phyloP scores from a whole-genome alignment of 768 basidiomycete genomes.

The Pleurotus tuoliensis region DNA sequence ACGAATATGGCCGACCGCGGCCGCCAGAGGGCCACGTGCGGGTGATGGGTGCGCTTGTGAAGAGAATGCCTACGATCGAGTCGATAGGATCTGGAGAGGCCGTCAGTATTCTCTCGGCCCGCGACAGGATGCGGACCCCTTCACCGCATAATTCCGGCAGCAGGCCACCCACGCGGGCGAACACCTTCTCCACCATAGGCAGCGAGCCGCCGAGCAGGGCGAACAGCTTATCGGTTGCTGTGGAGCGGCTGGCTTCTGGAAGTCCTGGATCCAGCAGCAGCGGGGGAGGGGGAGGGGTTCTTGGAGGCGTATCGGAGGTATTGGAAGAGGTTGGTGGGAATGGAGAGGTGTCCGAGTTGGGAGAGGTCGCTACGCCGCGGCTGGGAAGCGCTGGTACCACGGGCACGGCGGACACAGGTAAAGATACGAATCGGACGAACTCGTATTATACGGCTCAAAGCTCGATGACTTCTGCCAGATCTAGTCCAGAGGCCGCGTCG shows the following conservation, averaged over 20 bases:
- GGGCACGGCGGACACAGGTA: neutral
- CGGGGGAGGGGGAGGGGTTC: neutral
- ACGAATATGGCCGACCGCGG: conserved; percentile 17
- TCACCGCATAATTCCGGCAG: conserved; percentile 21
- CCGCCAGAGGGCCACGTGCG: conserved; percentile 49
- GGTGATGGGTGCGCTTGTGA: conserved; percentile 59
- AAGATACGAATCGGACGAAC: neutral
- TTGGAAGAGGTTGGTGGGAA: neutral
- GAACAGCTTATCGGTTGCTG: conserved; percentile 28
- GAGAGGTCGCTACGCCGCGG: conserved; percentile 24
- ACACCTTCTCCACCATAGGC: conserved; percentile 28
- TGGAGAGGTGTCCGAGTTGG: conserved; percentile 26
- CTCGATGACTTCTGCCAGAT: neutral
- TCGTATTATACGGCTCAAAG: conserved; percentile 6
- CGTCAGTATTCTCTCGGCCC: conserved; percentile 26
- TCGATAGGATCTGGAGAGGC: conserved; percentile 67
- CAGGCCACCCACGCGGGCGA: conserved; percentile 37
- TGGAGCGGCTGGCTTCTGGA: conserved; percentile 20
- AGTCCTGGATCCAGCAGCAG: neutral
- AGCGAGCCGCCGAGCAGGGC: conserved; percentile 34
- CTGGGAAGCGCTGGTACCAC: neutral
- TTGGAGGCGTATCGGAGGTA: neutral
- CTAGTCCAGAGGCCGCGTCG: conserved; percentile 19
- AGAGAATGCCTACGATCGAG: conserved; percentile 81
- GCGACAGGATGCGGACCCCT: conserved; percentile 16